phyloP scores from a whole-genome alignment of 306 rosid genomes.

The Prunus armeniaca region DNA sequence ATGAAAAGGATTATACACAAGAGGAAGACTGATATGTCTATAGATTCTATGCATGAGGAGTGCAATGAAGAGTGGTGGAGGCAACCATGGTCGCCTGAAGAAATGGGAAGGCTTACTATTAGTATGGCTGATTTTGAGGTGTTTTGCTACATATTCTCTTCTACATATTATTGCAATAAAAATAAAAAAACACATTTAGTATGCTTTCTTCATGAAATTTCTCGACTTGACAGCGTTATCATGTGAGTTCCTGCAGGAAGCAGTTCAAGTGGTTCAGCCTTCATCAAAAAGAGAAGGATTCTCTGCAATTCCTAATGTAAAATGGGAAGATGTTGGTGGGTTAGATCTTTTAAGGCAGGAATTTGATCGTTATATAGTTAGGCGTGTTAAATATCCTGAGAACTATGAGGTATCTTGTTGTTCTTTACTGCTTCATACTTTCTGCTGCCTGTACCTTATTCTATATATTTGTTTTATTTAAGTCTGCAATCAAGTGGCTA shows the following conservation, averaged over 20 bases:
- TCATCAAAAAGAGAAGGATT: conserved; percentile 77
- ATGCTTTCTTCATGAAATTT: neutral
- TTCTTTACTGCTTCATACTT: neutral
- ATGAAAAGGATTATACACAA: conserved; percentile 50
- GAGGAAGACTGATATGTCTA: conserved; percentile 33
- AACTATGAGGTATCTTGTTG: conserved; percentile 46
- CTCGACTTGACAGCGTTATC: neutral
- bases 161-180: neutral
- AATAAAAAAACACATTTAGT: neutral
- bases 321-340: conserved; percentile 92
- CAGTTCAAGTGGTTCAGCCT: conserved; percentile 59
- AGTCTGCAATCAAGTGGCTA: no score
- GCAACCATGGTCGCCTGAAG: conserved; percentile 21
- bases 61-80: conserved; percentile 44
- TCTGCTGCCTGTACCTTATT: no score
- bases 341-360: conserved; percentile 57
- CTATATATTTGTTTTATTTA: no score
- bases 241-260: conserved; percentile 43
- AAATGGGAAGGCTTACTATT: conserved; percentile 45
- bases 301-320: conserved; percentile 60
- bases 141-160: neutral
- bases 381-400: conserved; percentile 59
- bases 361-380: conserved; percentile 49
- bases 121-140: conserved; percentile 72
- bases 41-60: conserved; percentile 21